phyloP scores from a whole-genome alignment of 2,329 filamentous ascomycete species.

The Ascosphaera aggregata region DNA sequence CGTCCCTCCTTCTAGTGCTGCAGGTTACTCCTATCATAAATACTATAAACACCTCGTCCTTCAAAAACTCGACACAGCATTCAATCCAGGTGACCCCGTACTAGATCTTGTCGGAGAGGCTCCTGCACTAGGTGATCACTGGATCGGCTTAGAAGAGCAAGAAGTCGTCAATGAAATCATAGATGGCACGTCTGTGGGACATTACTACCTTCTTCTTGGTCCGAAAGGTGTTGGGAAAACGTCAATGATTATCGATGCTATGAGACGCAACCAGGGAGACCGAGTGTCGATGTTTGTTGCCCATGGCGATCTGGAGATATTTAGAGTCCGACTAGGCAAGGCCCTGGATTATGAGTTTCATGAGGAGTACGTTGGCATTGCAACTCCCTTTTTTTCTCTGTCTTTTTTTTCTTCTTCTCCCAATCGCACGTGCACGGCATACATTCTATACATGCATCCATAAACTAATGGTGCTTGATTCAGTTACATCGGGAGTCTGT shows the following conservation, averaged over 20 bases:
- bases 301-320: conserved; percentile 85
- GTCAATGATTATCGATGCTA: conserved; percentile 87
- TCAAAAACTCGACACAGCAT: conserved; percentile 82
- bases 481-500: conserved; percentile 61
- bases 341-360: conserved; percentile 92
- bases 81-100: conserved; percentile 76
- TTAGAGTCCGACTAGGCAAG: conserved; percentile 78
- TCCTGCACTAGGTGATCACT: conserved; percentile 29
- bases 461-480: conserved; percentile 4
- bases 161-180: conserved; percentile 61
- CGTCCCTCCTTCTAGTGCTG: conserved; percentile 17
- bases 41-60: conserved; percentile 79
- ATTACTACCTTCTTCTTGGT: conserved; percentile 79
- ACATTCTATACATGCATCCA: neutral
- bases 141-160: conserved; percentile 73
- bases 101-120: conserved; percentile 47
- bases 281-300: conserved; percentile 91
- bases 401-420: neutral
- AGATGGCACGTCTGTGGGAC: conserved; percentile 44
- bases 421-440: neutral
- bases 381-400: too few relatives aligned
- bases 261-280: conserved; percentile 77
- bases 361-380: conserved; percentile 93
- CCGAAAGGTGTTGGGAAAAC: conserved; percentile 96
- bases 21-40: conserved; percentile 57